Conservation (phyloP, 148 eudicot genomes). For the Beta vulgaris region DNA sequence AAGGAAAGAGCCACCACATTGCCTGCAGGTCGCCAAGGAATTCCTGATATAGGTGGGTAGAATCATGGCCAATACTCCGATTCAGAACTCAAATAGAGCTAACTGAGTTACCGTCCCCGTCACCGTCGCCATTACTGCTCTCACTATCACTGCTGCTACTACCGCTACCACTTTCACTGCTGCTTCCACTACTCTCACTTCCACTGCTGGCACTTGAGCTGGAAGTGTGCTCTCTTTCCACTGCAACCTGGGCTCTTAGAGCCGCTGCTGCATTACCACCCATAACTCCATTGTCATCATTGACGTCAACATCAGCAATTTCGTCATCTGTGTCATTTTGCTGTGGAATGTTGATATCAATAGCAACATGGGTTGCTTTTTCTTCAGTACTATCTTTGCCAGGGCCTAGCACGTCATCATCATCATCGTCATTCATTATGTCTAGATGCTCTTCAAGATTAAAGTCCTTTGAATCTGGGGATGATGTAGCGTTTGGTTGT, state of each 20-base stretch:
- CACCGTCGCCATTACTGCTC: conserved; percentile 65
- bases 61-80: not conserved
- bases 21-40: not conserved
- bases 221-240: conserved; percentile 48
- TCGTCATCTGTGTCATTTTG: conserved; percentile 75
- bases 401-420: conserved; percentile 36
- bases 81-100: conserved; percentile 47
- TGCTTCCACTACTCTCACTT: conserved; percentile 58
- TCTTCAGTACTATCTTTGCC: conserved; percentile 27
- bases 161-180: conserved; percentile 65
- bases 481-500: conserved; percentile 37
- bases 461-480: conserved; percentile 64
- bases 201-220: conserved; percentile 79
- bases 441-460: conserved; percentile 77
- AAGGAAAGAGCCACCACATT: not conserved
- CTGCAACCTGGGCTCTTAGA: conserved; percentile 79
- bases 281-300: conserved; percentile 56
- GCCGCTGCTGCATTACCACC: conserved; percentile 79
- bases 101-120: too few relatives aligned
- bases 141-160: conserved; percentile 62
- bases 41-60: not conserved
- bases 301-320: conserved; percentile 74
- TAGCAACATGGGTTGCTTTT: conserved; percentile 41
- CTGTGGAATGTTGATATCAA: conserved; percentile 70
- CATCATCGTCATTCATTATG: conserved; percentile 68